Conservation (phyloP, 2,329 filamentous ascomycete genomes). For the Aureobasidium namibiae region DNA sequence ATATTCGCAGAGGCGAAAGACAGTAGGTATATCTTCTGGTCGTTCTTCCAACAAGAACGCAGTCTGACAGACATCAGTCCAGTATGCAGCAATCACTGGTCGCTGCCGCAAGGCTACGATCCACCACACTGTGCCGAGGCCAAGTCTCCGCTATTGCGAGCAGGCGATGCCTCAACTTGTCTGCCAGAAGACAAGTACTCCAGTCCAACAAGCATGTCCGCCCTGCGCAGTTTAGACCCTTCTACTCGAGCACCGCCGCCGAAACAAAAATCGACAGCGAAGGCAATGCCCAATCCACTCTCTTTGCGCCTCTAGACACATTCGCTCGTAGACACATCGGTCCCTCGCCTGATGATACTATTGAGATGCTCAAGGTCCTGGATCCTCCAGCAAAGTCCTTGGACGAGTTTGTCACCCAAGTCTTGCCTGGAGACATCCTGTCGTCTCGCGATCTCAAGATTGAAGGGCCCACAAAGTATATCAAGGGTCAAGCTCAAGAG, state of each 20-base stretch:
- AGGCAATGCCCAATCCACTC: conserved; percentile 11
- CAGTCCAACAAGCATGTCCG: neutral
- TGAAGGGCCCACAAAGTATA: conserved; percentile 38
- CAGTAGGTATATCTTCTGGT: neutral
- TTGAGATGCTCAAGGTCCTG: conserved; percentile 71
- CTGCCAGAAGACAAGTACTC: neutral
- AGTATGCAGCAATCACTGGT: conserved; percentile 7
- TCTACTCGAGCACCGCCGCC: conserved; percentile 14
- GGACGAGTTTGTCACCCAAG: conserved; percentile 77
- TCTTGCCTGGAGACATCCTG: conserved; percentile 72
- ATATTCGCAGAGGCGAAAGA: neutral
- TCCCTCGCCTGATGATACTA: conserved; percentile 59
- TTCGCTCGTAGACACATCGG: conserved; percentile 85
- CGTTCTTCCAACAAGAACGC: neutral
- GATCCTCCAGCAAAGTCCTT: conserved; percentile 65
- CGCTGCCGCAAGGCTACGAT: conserved; percentile 10
- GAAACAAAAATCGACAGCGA: conserved; percentile 3
- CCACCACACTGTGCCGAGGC: neutral
- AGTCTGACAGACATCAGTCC: neutral
- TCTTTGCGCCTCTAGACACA: conserved; percentile 46
- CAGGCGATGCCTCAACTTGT: conserved; percentile 7
- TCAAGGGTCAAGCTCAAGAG: conserved; percentile 25
- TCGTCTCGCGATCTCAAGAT: conserved; percentile 57
- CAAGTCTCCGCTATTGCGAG: neutral
- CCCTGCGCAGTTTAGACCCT: conserved; percentile 6